phyloP scores from a whole-genome alignment of 148 eudicot genomes.

The Arctostaphylos glauca region DNA sequence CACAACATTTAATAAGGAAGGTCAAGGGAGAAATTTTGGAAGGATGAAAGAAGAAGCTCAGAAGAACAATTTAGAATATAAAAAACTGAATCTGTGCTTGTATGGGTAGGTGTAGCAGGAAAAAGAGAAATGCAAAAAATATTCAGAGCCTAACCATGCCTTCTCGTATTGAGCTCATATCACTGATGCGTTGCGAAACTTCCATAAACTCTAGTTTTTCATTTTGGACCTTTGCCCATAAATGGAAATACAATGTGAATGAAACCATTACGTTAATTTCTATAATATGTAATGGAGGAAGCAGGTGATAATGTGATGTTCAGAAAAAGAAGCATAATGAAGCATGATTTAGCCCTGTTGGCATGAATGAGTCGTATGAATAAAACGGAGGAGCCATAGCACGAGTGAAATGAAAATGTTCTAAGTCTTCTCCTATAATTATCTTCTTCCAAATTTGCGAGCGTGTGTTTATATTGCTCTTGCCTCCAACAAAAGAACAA shows the following conservation, averaged over 20 bases:
- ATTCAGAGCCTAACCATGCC: not conserved
- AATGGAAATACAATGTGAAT: not conserved
- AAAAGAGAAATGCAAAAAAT: not conserved
- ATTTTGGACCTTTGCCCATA: not conserved
- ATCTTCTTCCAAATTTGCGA: not conserved
- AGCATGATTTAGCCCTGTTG: not conserved
- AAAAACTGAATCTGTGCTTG: not conserved
- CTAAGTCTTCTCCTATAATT: not conserved
- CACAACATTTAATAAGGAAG: not conserved
- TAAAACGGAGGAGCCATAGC: not conserved
- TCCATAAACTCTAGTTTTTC: not conserved
- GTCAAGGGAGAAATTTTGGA: not conserved
- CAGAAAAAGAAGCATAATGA: not conserved
- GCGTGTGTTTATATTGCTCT: not conserved
- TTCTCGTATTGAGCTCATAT: not conserved
- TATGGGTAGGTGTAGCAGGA: not conserved
- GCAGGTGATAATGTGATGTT: not conserved
- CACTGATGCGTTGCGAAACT: not conserved
- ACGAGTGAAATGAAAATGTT: not conserved
- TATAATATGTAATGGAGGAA: not conserved
- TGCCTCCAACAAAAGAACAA: not conserved
- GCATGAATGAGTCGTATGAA: not conserved
- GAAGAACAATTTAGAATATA: not conserved
- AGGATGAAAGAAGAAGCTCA: conserved; percentile 7
- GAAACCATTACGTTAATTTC: not conserved